Percentiles rank a stretch among this genome's conserved stretches.
Conservation (phyloP, 805 yeast genomes). For the Ogataea trehalophila region DNA sequence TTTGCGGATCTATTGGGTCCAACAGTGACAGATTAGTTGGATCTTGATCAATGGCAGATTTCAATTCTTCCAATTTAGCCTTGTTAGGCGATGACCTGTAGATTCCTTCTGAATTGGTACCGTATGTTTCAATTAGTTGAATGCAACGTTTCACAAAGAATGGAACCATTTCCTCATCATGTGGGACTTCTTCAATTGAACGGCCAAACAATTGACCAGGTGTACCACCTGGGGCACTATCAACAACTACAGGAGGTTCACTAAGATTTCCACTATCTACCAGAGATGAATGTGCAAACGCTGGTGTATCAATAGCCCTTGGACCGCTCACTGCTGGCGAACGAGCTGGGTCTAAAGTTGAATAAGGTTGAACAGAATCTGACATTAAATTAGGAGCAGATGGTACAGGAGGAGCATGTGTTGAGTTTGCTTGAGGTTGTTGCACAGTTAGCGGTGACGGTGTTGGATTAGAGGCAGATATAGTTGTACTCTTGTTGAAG, state of each 20-base stretch:
- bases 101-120: constrained; percentile 82
- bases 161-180: constrained; percentile 91
- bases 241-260: constrained; percentile 5
- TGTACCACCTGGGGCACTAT: constrained; percentile 1
- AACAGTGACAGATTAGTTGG: constrained; percentile 55
- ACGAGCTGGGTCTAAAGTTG: constrained; percentile 24
- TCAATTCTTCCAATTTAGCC: constrained; percentile 66
- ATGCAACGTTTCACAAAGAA: constrained; percentile 85
- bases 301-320: constrained; percentile 14
- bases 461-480: too few relatives aligned
- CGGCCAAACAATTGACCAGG: constrained; percentile 65
- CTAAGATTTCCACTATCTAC: background rate
- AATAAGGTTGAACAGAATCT: constrained; percentile 14
- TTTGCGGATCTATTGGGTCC: constrained; percentile 49
- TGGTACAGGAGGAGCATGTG: background rate
- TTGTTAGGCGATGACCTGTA: constrained; percentile 83
- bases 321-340: constrained; percentile 21
- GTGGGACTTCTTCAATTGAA: constrained; percentile 73
- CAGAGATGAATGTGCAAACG: background rate
- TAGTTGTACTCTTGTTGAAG: too few relatives aligned
- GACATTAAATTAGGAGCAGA: constrained; percentile 1
- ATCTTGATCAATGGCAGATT: constrained; percentile 66
- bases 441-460: background rate
- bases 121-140: constrained; percentile 78
- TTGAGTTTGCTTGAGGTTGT: background rate